These are phyloP conservation scores for Xylaria sp. DNA, from an alignment of 2,329 filamentous ascomycete genomes.

Conservation along the genomic window DNA sequence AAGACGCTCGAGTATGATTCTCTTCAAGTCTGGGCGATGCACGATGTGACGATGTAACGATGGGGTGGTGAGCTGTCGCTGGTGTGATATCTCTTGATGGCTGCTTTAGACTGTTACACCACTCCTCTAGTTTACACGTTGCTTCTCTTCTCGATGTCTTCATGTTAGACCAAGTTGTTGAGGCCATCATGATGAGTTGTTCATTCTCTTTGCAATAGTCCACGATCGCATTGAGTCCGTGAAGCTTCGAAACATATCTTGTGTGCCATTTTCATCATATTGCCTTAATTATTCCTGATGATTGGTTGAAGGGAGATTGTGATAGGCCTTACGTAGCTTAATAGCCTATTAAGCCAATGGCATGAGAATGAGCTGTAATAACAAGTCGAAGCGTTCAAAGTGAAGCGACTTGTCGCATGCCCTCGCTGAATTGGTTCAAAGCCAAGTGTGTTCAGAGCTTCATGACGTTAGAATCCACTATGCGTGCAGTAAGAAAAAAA, in stretches of 20 bases:
- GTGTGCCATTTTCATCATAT: conserved; percentile 18
- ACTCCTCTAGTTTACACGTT: conserved; percentile 25
- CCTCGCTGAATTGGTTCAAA: not conserved
- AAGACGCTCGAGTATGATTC: conserved; percentile 9
- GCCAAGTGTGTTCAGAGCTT: conserved; percentile 12
- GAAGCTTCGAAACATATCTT: conserved; percentile 14
- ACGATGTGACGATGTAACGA: conserved; percentile 2
- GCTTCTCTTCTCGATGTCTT: conserved; percentile 12
- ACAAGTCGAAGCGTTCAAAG: not conserved
- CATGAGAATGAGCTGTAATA: conserved; percentile 15
- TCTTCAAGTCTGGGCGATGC: conserved; percentile 8
- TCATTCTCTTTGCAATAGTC: conserved; percentile 17
- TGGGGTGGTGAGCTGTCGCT: conserved; percentile 19
- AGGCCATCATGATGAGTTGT: conserved; percentile 28
- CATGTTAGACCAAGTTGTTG: conserved; percentile 2
- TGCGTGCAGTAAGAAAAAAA: conserved; percentile 11
- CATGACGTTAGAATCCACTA: conserved; percentile 3
- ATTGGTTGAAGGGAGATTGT: conserved; percentile 4
- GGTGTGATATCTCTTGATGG: conserved; percentile 8
- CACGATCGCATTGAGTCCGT: conserved; percentile 14
- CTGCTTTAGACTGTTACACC: conserved; percentile 27
- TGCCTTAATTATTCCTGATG: not conserved
- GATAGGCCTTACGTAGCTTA: conserved; percentile 19
- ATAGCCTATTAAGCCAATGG: conserved; percentile 15
- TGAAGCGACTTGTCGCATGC: conserved; percentile 23